A percentile compares a stretch with the other conserved stretches of the same genome.
Evolutionary conservation across 768 basidiomycete species (phyloP).

Genomic region (Tulasnella calospora): DNA sequence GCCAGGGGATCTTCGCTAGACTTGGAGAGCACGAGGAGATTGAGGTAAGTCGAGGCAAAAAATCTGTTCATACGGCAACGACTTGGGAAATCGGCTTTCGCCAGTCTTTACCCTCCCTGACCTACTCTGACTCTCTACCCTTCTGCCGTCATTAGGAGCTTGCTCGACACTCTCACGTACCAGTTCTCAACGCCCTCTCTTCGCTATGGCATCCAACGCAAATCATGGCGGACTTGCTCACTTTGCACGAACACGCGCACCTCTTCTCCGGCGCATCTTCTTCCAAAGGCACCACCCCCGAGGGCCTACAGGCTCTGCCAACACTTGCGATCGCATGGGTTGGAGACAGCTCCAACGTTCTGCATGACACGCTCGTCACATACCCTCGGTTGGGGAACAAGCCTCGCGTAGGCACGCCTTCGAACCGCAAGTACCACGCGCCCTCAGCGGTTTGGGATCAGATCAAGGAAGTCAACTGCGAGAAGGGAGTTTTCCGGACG

Average conservation of each 20-base stretch:
- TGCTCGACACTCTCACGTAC: conserved; percentile 83
- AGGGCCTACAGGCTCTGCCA: conserved; percentile 49
- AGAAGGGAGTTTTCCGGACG: conserved; percentile 68
- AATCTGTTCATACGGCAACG: not conserved
- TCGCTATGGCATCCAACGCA: conserved; percentile 97
- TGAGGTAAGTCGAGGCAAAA: conserved; percentile 55
- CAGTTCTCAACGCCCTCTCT: conserved; percentile 93
- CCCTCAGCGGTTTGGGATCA: conserved; percentile 74
- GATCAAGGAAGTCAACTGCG: conserved; percentile 68
- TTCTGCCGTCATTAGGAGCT: conserved; percentile 57
- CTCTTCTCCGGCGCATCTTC: conserved; percentile 41
- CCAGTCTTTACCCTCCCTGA: conserved; percentile 5
- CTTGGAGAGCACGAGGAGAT: conserved; percentile 90
- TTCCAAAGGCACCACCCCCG: not conserved
- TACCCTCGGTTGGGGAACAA: conserved; percentile 84
- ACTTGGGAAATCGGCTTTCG: not conserved
- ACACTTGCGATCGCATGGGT: conserved; percentile 89
- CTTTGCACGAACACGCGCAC: conserved; percentile 70
- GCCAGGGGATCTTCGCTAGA: conserved; percentile 93
- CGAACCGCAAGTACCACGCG: conserved; percentile 79
- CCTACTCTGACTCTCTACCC: not conserved
- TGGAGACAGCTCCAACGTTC: conserved; percentile 90
- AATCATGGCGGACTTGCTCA: conserved; percentile 86
- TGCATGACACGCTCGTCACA: conserved; percentile 96
- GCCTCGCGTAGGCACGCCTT: conserved; percentile 86